phyloP scores from a whole-genome alignment of 2,329 filamentous ascomycete genomes.

The Alternaria incomplexa region DNA sequence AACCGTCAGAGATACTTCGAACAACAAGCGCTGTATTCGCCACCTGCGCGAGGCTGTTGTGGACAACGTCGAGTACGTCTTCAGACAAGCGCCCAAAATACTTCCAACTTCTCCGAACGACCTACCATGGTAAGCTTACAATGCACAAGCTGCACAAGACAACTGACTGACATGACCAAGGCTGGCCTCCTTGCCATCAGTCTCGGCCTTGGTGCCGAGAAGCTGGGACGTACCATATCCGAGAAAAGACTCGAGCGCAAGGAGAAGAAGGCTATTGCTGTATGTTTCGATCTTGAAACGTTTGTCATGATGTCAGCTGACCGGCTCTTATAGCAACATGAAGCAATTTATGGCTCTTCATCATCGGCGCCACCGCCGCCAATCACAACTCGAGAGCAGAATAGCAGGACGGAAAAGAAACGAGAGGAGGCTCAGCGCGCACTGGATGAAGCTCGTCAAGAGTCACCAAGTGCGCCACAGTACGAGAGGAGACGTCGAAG shows the following conservation, averaged over 20 bases:
- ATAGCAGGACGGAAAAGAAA: constrained; percentile 12
- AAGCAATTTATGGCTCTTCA: constrained; percentile 18
- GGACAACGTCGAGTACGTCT: neutral
- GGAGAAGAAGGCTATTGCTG: constrained; percentile 29
- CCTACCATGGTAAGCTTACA: neutral
- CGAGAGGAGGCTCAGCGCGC: constrained; percentile 13
- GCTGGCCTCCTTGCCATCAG: constrained; percentile 27
- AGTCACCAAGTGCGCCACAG: constrained; percentile 4
- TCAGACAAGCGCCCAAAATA: neutral
- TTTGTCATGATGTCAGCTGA: neutral
- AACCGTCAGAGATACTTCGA: neutral
- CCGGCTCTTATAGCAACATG: constrained; percentile 17
- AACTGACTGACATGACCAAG: constrained; percentile 14
- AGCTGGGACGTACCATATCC: constrained; percentile 26
- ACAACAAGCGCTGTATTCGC: neutral
- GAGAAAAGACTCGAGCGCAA: constrained; percentile 31
- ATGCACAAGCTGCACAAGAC: neutral
- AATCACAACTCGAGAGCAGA: constrained; percentile 5
- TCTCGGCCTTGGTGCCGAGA: constrained; percentile 29
- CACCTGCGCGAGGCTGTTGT: constrained; percentile 6
- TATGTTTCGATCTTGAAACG: neutral
- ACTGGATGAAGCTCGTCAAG: constrained; percentile 11
- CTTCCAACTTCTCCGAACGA: neutral
- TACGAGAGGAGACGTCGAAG: constrained; percentile 15
- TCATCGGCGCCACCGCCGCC: constrained; percentile 9